Evolutionary conservation across 78 protist genomes (phyloP), one percentile per base, ranked within the genome.

Genomic region (Polysphondylium violaceum): DNA sequence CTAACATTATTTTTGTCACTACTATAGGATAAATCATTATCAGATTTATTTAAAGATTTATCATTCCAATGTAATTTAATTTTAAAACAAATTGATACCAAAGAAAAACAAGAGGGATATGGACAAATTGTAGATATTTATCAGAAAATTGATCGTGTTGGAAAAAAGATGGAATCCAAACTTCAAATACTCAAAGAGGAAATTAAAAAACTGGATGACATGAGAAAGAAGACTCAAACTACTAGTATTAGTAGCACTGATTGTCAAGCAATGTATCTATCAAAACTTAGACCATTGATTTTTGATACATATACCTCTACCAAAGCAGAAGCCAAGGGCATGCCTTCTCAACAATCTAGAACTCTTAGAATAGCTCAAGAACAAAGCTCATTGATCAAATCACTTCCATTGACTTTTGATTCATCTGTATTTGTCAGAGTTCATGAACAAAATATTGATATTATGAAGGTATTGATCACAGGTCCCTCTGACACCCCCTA

Each of bases 401-500:
- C 94, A 25, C 31, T 93, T 16, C 95, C 96, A 33, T 60, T 95
- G 21, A 16, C 36, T 3, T 33, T 38, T 23, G 69, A 67, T 29
- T 67, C 88, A 0, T 8, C 83, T 17, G 59, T 95, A 16, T 89
- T 89, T 51, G 94, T 83, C 33, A 91, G 96, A 33, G 69, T 58
- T 1, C 94, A 88, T 44, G 94, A 89, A 53, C 36, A 63, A 36
- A 29, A 86, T 35, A 73, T 72, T 31, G 93, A 93, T 27, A 69
- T 58, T 31, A 61, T 79, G 76, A 68, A 79, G 63, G 87, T 76
- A 21, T 41, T 92, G 21, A 86, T 95, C 73, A 86, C 86, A 3
- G 96, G 96, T 6, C 94, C 95, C 1, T 91, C 72, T 17, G 93
- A 86, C 31, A 90, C 94, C 0, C 94, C 95, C 1, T 86, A 69